Conservation (phyloP, 805 yeast genomes). For the Huiozyma sinensis region DNA sequence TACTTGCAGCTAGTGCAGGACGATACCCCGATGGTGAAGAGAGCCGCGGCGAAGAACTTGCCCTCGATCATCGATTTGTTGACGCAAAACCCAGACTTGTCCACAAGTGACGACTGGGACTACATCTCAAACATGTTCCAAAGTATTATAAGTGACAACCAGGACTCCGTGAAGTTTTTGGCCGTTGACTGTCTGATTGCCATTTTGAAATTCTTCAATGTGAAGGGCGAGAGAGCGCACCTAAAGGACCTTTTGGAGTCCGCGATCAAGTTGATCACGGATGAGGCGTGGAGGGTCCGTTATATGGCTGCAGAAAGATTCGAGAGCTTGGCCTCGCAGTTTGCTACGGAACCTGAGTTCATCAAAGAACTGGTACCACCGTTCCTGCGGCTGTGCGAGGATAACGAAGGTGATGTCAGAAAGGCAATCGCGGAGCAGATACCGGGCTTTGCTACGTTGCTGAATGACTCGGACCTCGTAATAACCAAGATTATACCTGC, state of each 20-base stretch:
- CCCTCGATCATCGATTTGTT: conserved; percentile 62
- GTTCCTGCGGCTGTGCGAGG: conserved; percentile 70
- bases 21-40: conserved; percentile 96
- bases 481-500: conserved; percentile 69
- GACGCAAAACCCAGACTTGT: conserved; percentile 35
- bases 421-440: conserved; percentile 88
- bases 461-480: conserved; percentile 38
- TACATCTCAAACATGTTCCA: conserved; percentile 74
- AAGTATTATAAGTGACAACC: conserved; percentile 68
- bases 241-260: conserved; percentile 52
- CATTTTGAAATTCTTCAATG: conserved; percentile 58
- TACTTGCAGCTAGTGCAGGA: conserved; percentile 69
- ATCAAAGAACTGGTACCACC: conserved; percentile 43
- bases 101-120: conserved; percentile 60
- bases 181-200: conserved; percentile 82
- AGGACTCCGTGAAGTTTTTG: conserved; percentile 88
- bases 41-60: conserved; percentile 81
- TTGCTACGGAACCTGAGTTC: conserved; percentile 46
- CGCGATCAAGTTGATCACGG: conserved; percentile 63
- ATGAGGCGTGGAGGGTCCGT: conserved; percentile 96
- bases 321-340: conserved; percentile 56
- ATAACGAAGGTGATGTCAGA: conserved; percentile 93
- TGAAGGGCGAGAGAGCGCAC: conserved; percentile 46
- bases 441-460: conserved; percentile 56
- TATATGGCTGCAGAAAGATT: conserved; percentile 97